Conservation (phyloP, 768 basidiomycete genomes). For the Collybiopsis luxurians region DNA sequence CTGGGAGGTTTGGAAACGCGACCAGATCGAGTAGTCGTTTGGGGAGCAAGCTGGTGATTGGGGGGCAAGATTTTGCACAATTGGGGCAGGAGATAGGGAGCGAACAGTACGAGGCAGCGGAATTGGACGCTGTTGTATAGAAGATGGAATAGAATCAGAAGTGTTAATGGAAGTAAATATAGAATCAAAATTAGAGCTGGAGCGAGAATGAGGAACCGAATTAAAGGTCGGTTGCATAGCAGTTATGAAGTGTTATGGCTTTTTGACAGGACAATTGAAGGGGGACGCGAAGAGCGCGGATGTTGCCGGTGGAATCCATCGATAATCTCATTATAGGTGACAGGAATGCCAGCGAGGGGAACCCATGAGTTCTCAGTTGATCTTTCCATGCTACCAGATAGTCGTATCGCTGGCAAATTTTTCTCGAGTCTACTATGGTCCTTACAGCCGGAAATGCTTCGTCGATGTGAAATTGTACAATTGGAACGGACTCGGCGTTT, state of each 20-base stretch:
- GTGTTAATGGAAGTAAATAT: neutral
- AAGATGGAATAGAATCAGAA: too few species aligned
- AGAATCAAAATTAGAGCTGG: too few species aligned
- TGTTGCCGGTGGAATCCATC: slow-evolving; percentile 32
- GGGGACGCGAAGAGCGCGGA: slow-evolving; percentile 27
- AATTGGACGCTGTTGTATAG: neutral
- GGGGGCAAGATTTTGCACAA: slow-evolving; percentile 4
- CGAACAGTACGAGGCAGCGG: neutral
- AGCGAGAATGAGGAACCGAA: too few species aligned
- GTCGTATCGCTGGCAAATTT: slow-evolving; percentile 32
- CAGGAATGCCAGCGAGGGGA: slow-evolving; percentile 32
- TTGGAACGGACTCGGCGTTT: slow-evolving; percentile 20
- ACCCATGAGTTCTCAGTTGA: slow-evolving; percentile 31
- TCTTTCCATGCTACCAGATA: slow-evolving; percentile 29
- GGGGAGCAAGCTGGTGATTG: slow-evolving; percentile 6
- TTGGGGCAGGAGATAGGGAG: neutral
- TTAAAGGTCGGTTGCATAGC: too few species aligned
- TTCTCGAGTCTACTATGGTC: slow-evolving; percentile 27
- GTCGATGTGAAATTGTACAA: slow-evolving; percentile 15
- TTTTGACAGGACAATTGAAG: neutral
- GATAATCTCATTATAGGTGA: slow-evolving; percentile 23
- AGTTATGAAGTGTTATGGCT: too few species aligned
- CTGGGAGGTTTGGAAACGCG: slow-evolving; percentile 8
- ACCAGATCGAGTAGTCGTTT: slow-evolving; percentile 12
- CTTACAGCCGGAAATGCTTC: slow-evolving; percentile 19